Conservation (phyloP, 106 monocot genomes). For the Dioscorea alata region DNA sequence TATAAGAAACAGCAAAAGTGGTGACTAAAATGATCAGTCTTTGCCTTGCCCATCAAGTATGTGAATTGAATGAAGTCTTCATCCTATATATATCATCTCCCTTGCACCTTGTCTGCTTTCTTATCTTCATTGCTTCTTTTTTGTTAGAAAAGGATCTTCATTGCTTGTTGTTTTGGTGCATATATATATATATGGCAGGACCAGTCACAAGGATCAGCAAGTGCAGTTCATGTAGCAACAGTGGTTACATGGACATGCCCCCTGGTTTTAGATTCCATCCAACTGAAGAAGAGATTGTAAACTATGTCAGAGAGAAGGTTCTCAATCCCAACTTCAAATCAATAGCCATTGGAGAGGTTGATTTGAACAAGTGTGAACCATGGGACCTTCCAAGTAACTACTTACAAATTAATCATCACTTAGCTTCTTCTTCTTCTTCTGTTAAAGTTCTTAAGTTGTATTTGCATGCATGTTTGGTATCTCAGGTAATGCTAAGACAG, state of each 20-base stretch:
- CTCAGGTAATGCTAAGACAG: too few relatives aligned
- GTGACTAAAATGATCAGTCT: too few relatives aligned
- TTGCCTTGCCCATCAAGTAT: slow-evolving; percentile 1
- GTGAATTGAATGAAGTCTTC: background rate
- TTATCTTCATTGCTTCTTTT: background rate
- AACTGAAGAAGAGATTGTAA: slow-evolving; percentile 52
- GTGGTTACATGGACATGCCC: slow-evolving; percentile 24
- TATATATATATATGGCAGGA: slow-evolving; percentile 2
- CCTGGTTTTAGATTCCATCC: slow-evolving; percentile 65
- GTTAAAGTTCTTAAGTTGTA: too few relatives aligned
- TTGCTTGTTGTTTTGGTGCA: background rate
- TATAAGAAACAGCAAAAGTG: too few relatives aligned
- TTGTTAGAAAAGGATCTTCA: too few relatives aligned
- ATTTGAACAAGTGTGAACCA: slow-evolving; percentile 9
- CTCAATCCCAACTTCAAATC: slow-evolving; percentile 1
- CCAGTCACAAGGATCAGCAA: background rate
- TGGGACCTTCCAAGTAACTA: background rate
- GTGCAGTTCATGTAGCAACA: background rate
- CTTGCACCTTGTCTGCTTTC: too few relatives aligned
- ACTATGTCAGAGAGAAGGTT: slow-evolving; percentile 29
- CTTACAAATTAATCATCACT: too few relatives aligned
- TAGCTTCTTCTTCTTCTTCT: too few relatives aligned
- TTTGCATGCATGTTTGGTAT: too few relatives aligned
- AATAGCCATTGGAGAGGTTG: slow-evolving; percentile 4
- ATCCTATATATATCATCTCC: background rate